A percentile compares a stretch with the other conserved stretches of the same genome.
These are phyloP conservation scores for Diaporthe velutina DNA, from an alignment of 2,329 filamentous ascomycete genomes.

Conservation along the genomic window DNA sequence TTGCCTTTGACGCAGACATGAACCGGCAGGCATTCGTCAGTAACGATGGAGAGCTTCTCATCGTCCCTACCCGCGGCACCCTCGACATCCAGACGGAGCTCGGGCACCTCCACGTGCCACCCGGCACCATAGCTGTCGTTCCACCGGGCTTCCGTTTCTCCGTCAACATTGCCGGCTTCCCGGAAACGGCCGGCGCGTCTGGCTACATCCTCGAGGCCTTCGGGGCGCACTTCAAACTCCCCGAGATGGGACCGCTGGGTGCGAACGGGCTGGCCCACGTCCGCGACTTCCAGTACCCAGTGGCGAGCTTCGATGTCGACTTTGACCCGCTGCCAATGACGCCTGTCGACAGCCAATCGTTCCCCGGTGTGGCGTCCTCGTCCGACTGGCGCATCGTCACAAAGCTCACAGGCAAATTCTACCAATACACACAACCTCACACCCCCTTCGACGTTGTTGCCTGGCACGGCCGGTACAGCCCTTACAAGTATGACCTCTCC, in stretches of 20 bases:
- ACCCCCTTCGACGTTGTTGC: conserved; percentile 76
- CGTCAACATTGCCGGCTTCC: conserved; percentile 66
- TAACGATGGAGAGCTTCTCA: conserved; percentile 75
- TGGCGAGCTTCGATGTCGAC: conserved; percentile 62
- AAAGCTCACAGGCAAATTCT: conserved; percentile 71
- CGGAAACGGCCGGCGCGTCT: conserved; percentile 54
- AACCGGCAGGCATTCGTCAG: conserved; percentile 59
- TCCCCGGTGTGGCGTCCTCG: neutral
- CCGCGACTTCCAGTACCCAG: conserved; percentile 73
- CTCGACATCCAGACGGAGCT: conserved; percentile 77
- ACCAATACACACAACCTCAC: conserved; percentile 69
- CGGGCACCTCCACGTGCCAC: conserved; percentile 68
- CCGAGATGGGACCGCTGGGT: conserved; percentile 75
- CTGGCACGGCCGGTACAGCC: conserved; percentile 74
- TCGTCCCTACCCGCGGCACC: conserved; percentile 72
- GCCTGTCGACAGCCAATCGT: conserved; percentile 24
- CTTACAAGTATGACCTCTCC: conserved; percentile 61
- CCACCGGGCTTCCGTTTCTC: conserved; percentile 74
- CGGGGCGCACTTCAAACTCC: conserved; percentile 72
- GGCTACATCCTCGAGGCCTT: conserved; percentile 73
- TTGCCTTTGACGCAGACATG: conserved; percentile 62
- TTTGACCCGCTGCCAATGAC: conserved; percentile 15
- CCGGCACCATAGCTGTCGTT: conserved; percentile 75
- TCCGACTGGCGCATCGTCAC: conserved; percentile 57
- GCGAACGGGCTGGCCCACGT: conserved; percentile 74